These are phyloP conservation scores for Hibiscus syriacus DNA, from an alignment of 345 rosid species.

Conservation along the genomic window DNA sequence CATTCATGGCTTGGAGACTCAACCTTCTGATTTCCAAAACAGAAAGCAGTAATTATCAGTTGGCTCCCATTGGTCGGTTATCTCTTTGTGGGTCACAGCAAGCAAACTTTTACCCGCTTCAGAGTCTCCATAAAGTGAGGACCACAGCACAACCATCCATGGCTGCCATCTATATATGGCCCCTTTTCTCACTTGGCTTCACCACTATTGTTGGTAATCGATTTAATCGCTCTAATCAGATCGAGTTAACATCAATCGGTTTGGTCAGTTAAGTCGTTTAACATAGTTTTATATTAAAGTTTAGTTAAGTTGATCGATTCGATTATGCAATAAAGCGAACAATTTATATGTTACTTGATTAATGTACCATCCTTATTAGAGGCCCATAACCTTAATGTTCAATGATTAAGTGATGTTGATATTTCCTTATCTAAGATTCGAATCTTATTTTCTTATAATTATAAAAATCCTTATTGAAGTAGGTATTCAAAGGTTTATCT, in stretches of 20 bases:
- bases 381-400: too few relatives aligned
- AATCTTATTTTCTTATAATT: too few relatives aligned
- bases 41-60: background rate
- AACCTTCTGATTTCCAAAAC: background rate
- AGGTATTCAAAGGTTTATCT: too few relatives aligned
- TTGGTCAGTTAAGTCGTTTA: too few relatives aligned
- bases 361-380: too few relatives aligned
- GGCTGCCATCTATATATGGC: background rate
- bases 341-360: too few relatives aligned
- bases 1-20: constrained; percentile 6
- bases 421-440: too few relatives aligned
- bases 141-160: constrained; percentile 18
- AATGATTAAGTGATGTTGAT: too few relatives aligned
- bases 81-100: constrained; percentile 13
- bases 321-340: too few relatives aligned
- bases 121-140: background rate
- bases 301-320: background rate
- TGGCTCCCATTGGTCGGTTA: background rate
- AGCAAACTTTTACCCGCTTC: constrained; percentile 15
- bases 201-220: background rate
- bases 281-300: too few relatives aligned
- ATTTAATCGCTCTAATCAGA: background rate
- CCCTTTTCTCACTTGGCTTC: background rate
- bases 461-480: too few relatives aligned
- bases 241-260: too few relatives aligned